Evolutionary conservation across 2,329 filamentous ascomycete species (phyloP), one percentile per base, ranked within the genome.

Genomic region (Aspergillus sp.): DNA sequence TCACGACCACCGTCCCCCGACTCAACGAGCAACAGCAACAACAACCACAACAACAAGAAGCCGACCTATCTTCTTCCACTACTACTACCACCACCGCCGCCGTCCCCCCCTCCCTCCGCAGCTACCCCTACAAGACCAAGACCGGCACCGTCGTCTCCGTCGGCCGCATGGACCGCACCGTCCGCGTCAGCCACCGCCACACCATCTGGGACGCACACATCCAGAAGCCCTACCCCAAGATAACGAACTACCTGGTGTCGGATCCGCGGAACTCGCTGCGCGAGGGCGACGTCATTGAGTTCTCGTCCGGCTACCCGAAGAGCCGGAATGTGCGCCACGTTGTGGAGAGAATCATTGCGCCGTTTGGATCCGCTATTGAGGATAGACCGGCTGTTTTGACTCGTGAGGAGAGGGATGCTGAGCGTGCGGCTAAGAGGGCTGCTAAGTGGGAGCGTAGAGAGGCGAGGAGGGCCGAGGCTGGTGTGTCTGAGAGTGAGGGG

Each of bases 261-360:
- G 77, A 80, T 60, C 77, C 77, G 11, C 70, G 66, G 57, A 72
- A 79, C 64, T 78, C 76, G 7, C 70, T 79, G 38, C 75, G 77
- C 42, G 71, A 77, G 41, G 77, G 77, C n/a, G 77, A 80, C 56
- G 74, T 79, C 54, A 76, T 80, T 59, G 75, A 79, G 62, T 80
- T 79, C 60, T 74, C 75, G 57, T 77, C 75, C 7, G 77, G 77
- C 1, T 71, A 67, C 15, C 74, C 73, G 2, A 74, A 75, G 65
- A 75, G 74, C 57, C 72, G 73, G 11, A 66, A 66, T 21, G 77
- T 80, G 52, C 68, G 69, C 15, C 77, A 79, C 59, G 76, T 80
- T 4, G 77, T 80, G 11, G 76, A 79, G 63, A 67, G 75, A 8
- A 80, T 80, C 54, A 65, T 80, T 48, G 71, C 75, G 17, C 77